These are phyloP conservation scores for Xylaria venustula DNA, from an alignment of 495 filamentous ascomycete genomes.

Conservation along the genomic window DNA sequence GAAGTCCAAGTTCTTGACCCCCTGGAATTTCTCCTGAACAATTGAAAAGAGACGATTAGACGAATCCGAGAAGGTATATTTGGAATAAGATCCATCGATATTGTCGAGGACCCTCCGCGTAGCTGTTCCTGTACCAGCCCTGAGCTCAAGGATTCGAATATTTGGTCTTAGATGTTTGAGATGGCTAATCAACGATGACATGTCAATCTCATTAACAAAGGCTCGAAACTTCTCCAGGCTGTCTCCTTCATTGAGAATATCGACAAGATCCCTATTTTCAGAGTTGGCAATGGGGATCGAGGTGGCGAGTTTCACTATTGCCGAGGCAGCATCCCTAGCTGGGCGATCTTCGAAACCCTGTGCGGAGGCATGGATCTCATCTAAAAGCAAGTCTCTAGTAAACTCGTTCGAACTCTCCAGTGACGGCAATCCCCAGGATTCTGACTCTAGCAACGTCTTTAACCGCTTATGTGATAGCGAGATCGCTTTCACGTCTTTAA, in stretches of 20 bases:
- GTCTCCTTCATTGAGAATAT: constrained; percentile 16
- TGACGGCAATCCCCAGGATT: no score
- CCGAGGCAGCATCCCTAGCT: not conserved
- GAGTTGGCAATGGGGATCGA: constrained; percentile 9
- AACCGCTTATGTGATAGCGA: no score
- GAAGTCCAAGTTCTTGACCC: constrained; percentile 24
- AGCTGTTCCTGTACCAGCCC: constrained; percentile 37
- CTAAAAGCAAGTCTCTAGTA: no score
- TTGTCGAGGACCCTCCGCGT: constrained; percentile 16
- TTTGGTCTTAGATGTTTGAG: constrained; percentile 26
- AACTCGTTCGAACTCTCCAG: no score
- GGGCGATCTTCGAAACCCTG: no score
- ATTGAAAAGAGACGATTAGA: constrained; percentile 14
- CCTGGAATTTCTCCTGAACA: constrained; percentile 12
- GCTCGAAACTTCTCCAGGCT: constrained; percentile 26
- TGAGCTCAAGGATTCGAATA: constrained; percentile 34
- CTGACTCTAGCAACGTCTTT: no score
- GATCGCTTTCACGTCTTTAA: no score
- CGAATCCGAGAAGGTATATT: constrained; percentile 13
- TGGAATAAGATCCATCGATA: constrained; percentile 16
- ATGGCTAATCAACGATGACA: constrained; percentile 14
- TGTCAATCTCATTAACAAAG: constrained; percentile 18
- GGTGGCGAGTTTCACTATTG: not conserved
- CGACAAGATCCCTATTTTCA: constrained; percentile 23
- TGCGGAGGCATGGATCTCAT: no score